Conservation (phyloP, 2,329 filamentous ascomycete species). For the Monilinia fructicola region DNA sequence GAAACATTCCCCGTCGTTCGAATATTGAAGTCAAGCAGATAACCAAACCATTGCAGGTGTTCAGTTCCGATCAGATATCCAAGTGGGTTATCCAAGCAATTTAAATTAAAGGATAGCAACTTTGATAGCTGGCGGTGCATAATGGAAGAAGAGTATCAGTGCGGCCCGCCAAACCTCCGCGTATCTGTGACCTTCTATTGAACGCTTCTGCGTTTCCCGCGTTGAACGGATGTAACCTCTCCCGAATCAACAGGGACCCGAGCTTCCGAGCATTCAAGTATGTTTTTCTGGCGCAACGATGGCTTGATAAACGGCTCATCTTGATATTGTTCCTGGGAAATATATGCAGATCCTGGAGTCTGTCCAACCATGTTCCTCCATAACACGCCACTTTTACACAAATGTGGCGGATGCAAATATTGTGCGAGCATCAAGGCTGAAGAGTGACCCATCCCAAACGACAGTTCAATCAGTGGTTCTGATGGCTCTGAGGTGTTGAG, state of each 20-base stretch:
- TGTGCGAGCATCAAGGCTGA: not conserved
- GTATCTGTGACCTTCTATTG: not conserved
- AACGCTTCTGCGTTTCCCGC: not conserved
- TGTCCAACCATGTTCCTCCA: not conserved
- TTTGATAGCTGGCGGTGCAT: not conserved
- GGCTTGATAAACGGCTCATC: no score
- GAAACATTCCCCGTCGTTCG: not conserved
- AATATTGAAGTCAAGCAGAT: not conserved
- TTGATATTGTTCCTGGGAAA: not conserved
- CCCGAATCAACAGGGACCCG: not conserved
- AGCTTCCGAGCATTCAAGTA: not conserved
- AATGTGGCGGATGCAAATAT: not conserved
- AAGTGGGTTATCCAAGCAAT: not conserved
- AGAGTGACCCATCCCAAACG: not conserved
- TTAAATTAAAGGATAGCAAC: not conserved
- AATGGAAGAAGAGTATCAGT: not conserved
- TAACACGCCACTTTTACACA: not conserved
- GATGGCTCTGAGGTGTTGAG: not conserved
- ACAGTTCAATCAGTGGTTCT: no score
- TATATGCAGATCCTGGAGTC: no score
- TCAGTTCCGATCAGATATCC: not conserved
- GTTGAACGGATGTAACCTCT: not conserved
- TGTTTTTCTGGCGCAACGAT: no score
- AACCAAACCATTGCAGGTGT: not conserved
- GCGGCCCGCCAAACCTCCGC: not conserved